These are phyloP conservation scores for Phaffia rhodozyma DNA, from an alignment of 1,284 basidiomycete genomes.

Conservation along the genomic window DNA sequence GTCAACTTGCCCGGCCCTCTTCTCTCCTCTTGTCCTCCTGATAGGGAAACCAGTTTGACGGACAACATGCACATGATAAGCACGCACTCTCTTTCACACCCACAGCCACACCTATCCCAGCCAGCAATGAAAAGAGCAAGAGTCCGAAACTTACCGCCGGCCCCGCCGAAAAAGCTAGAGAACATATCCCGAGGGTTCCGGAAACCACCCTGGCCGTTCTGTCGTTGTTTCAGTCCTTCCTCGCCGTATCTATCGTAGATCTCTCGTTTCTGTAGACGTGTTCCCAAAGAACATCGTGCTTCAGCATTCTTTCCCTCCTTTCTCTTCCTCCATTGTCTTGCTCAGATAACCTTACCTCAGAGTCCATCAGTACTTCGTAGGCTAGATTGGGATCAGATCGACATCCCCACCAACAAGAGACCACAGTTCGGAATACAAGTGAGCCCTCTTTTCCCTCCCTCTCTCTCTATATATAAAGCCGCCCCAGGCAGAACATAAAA, in stretches of 20 bases:
- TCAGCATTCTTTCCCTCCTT: neutral
- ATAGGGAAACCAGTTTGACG: slow-evolving; percentile 19
- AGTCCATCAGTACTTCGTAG: slow-evolving; percentile 82
- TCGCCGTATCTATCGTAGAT: slow-evolving; percentile 89
- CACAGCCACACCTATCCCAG: no score
- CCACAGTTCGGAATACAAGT: slow-evolving; percentile 16
- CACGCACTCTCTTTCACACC: neutral
- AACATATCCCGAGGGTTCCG: slow-evolving; percentile 88
- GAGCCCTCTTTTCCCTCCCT: no score
- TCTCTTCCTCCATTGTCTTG: no score
- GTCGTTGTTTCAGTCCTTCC: slow-evolving; percentile 78
- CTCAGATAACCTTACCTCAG: slow-evolving; percentile 43
- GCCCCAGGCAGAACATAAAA: neutral
- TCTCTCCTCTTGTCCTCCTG: slow-evolving; percentile 53
- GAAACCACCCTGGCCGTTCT: slow-evolving; percentile 43
- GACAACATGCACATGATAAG: neutral
- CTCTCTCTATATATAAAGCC: neutral
- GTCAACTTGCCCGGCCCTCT: slow-evolving; percentile 70
- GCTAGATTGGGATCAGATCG: slow-evolving; percentile 41
- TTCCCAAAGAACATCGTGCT: neutral
- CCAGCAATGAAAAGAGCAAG: neutral
- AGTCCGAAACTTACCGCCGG: slow-evolving; percentile 39
- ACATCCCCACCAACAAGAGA: neutral
- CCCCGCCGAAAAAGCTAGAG: slow-evolving; percentile 73
- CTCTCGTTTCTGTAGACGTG: slow-evolving; percentile 54